Evolutionary conservation across 2,329 filamentous ascomycete species (phyloP), one percentile per base, ranked within the genome.

Genomic region (Teratosphaeria pseudoeucalypti): DNA sequence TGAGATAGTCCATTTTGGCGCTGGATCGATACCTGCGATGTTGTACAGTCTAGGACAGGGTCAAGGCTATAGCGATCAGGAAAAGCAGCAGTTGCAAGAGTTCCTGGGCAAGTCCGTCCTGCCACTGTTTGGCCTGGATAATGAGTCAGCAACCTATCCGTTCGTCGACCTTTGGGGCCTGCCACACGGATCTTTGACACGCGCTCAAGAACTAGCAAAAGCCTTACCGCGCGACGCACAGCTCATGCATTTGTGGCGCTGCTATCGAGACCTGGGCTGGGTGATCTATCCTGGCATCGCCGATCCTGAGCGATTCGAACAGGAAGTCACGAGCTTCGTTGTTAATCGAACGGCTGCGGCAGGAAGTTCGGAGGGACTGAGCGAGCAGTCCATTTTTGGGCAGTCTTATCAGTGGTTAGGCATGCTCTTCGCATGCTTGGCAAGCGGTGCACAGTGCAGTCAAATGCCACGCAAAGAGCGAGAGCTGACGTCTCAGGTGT

Each of bases 151-250:
- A 3, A 85, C 83, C 9, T 86, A 86, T 66, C 83, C 83, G 6
- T 86, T 86, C 65, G 82, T 86, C 32, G 83, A 85, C 66, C 72
- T 86, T 2, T 86, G 83, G 82, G 84, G 78, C 1, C 63, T 83
- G 6, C 82, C 81, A 1, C 82, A 85, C 59, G 82, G 80, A 56
- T 83, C 81, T 1, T 75, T 81, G 6, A 77, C 81, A 61, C 79
- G 83, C 65, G 77, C 83, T 5, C 79, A 76, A 60, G 82, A 84
- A 57, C 76, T 86, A 2, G 82, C 81, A 39, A 82, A 81, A 64
- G 81, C 82, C 1, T 72, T 86, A 34, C 83, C 83, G 0, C 78
- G 74, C 61, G 83, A 86, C 66, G 74, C 78, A 26, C 80, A 85
- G 65, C 83, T 82, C 64, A 74, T 82, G 64, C 79, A 79, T 60